Evolutionary conservation across 2,329 filamentous ascomycete genomes (phyloP).

Genomic region (Neonectria punicea): DNA sequence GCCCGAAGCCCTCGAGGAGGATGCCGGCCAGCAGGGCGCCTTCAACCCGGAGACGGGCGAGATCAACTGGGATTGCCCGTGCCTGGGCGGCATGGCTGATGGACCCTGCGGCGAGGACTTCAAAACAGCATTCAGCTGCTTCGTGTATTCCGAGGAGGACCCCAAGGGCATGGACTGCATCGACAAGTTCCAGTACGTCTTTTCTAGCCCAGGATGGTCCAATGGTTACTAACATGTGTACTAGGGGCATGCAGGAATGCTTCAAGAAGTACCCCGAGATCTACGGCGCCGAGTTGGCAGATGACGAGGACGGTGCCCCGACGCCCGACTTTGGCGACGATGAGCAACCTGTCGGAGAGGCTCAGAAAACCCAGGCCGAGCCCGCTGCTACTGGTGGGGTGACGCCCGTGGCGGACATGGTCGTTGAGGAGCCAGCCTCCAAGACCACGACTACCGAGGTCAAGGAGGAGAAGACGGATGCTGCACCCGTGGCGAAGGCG

Average conservation of each 20-base stretch:
- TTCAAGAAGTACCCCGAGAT: conserved; percentile 93
- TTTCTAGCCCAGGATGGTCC: background rate
- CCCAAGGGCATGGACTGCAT: conserved; percentile 98
- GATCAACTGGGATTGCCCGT: conserved; percentile 99
- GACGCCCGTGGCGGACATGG: background rate
- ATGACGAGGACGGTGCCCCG: conserved; percentile 68
- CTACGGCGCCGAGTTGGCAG: conserved; percentile 88
- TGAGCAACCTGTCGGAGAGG: conserved; percentile 37
- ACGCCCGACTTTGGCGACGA: conserved; percentile 44
- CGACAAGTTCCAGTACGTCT: conserved; percentile 91
- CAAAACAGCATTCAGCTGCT: conserved; percentile 96
- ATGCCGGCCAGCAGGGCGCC: conserved; percentile 87
- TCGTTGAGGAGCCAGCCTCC: background rate
- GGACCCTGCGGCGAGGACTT: conserved; percentile 97
- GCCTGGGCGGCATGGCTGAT: conserved; percentile 95
- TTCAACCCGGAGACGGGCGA: conserved; percentile 99
- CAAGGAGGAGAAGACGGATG: conserved; percentile 28
- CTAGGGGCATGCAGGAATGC: conserved; percentile 95
- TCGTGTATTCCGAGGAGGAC: conserved; percentile 93
- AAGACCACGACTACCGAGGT: conserved; percentile 11
- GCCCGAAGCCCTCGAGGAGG: conserved; percentile 74
- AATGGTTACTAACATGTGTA: conserved; percentile 40
- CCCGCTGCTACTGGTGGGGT: background rate
- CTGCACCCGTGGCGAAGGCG: conserved; percentile 7
- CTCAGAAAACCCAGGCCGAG: conserved; percentile 14